Conservation (phyloP, 1,284 basidiomycete species). For the Clitocybe nebularis region DNA sequence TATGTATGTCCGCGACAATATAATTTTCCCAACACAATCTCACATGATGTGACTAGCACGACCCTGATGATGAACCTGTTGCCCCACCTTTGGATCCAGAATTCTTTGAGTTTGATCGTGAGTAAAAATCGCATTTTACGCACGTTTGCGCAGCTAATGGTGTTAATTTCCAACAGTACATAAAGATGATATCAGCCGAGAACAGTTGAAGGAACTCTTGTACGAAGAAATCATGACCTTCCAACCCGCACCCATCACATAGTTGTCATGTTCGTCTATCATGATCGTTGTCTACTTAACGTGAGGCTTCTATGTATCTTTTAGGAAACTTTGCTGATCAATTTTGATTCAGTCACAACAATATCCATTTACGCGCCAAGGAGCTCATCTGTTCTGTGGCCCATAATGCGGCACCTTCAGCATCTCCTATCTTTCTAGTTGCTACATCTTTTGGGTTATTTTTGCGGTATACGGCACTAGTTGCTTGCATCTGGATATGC, state of each 20-base stretch:
- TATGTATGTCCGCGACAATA: slow-evolving; percentile 53
- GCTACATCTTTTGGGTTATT: neutral
- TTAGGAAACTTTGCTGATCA: neutral
- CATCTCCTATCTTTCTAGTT: neutral
- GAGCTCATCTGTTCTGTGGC: too few species aligned
- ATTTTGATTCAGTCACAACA: neutral
- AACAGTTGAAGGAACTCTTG: slow-evolving; percentile 56
- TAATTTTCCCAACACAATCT: slow-evolving; percentile 2
- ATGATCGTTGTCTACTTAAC: slow-evolving; percentile 3
- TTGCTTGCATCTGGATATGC: neutral
- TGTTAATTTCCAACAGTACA: slow-evolving; percentile 49
- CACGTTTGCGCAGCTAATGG: slow-evolving; percentile 1
- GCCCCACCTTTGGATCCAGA: slow-evolving; percentile 86
- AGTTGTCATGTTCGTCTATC: slow-evolving; percentile 4
- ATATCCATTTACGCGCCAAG: neutral
- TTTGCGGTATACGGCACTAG: neutral
- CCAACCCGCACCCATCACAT: slow-evolving; percentile 55
- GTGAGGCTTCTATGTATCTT: slow-evolving; percentile 1
- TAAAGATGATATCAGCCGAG: slow-evolving; percentile 91
- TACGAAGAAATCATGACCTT: slow-evolving; percentile 74
- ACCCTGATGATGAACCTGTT: slow-evolving; percentile 90
- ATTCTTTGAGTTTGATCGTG: slow-evolving; percentile 93
- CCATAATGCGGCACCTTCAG: neutral
- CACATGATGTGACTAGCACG: slow-evolving; percentile 49
- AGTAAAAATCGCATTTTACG: too few species aligned